These are phyloP conservation scores for Talaromyces piceae DNA, from an alignment of 2,329 filamentous ascomycete species.

Conservation along the genomic window DNA sequence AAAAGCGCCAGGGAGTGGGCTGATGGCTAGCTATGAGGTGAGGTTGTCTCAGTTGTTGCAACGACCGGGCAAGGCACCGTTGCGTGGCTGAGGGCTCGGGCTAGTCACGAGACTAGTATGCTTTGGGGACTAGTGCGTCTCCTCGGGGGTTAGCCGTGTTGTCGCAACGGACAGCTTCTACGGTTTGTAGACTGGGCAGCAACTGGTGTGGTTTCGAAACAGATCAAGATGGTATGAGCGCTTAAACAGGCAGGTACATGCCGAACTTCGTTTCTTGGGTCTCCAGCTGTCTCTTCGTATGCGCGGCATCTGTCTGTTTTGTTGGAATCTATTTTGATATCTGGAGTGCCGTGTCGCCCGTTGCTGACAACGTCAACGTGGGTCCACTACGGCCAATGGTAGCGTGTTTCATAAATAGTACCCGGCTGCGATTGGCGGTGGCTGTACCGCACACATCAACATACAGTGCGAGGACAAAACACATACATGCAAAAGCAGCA, in stretches of 20 bases:
- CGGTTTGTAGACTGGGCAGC: not conserved
- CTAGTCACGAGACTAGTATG: not conserved
- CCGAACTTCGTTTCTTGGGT: too few species aligned
- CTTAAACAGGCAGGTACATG: too few species aligned
- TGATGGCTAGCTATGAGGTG: not conserved
- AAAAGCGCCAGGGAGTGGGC: not conserved
- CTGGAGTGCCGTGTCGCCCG: not conserved
- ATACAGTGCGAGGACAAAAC: too few species aligned
- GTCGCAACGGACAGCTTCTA: not conserved
- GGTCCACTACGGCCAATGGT: not conserved
- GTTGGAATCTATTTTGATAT: not conserved
- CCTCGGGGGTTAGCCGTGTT: not conserved
- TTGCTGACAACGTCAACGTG: not conserved
- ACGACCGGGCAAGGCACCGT: constrained; percentile 1
- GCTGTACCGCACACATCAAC: too few species aligned
- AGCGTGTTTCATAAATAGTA: not conserved
- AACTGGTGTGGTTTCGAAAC: not conserved
- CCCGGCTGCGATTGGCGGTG: not conserved
- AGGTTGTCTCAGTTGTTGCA: not conserved
- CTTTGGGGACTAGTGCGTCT: not conserved
- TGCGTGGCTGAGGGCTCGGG: not conserved
- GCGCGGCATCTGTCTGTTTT: too few species aligned
- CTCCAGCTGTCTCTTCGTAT: too few species aligned
- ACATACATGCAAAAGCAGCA: too few species aligned
- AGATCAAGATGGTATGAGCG: too few species aligned